Conservation (phyloP, 768 basidiomycete genomes). For the Auricularia sp. region DNA sequence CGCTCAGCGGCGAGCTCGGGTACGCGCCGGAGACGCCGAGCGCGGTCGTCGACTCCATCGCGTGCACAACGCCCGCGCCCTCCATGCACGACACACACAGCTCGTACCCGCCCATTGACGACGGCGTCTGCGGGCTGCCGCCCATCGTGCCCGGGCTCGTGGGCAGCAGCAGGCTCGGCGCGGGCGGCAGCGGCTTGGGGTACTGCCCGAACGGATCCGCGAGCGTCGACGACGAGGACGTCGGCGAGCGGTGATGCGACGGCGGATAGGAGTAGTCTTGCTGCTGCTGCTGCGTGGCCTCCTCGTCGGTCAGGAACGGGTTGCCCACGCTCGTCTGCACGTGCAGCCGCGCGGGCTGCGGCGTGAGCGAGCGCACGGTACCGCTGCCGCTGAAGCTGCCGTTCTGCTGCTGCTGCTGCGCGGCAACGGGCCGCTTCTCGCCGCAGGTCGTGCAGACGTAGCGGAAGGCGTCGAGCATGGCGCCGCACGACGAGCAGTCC, state of each 20-base stretch:
- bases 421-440: conserved; percentile 44
- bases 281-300: not conserved
- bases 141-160: not conserved
- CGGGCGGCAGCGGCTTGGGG: not conserved
- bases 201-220: not conserved
- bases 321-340: conserved; percentile 2
- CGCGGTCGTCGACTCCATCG: conserved; percentile 47
- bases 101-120: conserved; percentile 51
- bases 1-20: conserved; percentile 19
- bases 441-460: conserved; percentile 88
- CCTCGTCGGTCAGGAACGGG: not conserved
- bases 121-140: not conserved
- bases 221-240: not conserved
- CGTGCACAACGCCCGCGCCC: conserved; percentile 66
- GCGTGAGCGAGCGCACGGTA: conserved; percentile 4
- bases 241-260: not conserved
- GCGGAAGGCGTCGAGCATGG: conserved; percentile 65
- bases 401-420: not conserved
- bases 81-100: conserved; percentile 77
- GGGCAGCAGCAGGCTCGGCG: not conserved
- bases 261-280: not conserved
- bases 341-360: not conserved
- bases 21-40: conserved; percentile 30
- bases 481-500: conserved; percentile 74
- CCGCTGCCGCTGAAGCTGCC: not conserved